phyloP scores from a whole-genome alignment of 805 yeast genomes.

The Zygoascus bituminiphila region DNA sequence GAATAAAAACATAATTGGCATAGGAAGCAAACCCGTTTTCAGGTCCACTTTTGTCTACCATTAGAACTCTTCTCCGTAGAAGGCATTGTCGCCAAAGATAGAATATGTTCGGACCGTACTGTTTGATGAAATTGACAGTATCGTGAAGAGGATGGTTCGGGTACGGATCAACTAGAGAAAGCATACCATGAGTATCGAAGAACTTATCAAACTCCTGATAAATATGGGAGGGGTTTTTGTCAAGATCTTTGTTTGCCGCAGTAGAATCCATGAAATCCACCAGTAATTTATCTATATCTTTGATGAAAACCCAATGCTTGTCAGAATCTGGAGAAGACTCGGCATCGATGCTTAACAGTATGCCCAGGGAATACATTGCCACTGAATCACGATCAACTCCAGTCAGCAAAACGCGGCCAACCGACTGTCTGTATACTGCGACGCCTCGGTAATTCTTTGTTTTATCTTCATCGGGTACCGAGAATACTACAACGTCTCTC shows the following conservation, averaged over 20 bases:
- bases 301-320: constrained; percentile 30
- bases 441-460: constrained; percentile 32
- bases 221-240: constrained; percentile 2
- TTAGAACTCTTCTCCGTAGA: constrained; percentile 46
- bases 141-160: constrained; percentile 31
- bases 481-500: constrained; percentile 37
- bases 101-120: constrained; percentile 58
- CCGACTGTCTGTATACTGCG: constrained; percentile 42
- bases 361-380: constrained; percentile 57
- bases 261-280: constrained; percentile 1
- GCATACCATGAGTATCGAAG: constrained; percentile 4
- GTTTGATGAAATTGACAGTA: constrained; percentile 36
- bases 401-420: constrained; percentile 19
- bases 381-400: constrained; percentile 19
- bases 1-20: constrained; percentile 37
- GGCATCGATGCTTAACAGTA: constrained; percentile 28
- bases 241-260: not conserved
- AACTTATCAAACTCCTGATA: constrained; percentile 7
- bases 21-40: constrained; percentile 19
- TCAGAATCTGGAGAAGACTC: not conserved
- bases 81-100: constrained; percentile 56
- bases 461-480: constrained; percentile 1
- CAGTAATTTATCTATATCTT: constrained; percentile 26
- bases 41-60: constrained; percentile 24
- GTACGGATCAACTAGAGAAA: constrained; percentile 24